Percentiles rank a stretch among this genome's conserved stretches.
Evolutionary conservation across 2,329 filamentous ascomycete genomes (phyloP).

Genomic region (Exophiala aquamarina): DNA sequence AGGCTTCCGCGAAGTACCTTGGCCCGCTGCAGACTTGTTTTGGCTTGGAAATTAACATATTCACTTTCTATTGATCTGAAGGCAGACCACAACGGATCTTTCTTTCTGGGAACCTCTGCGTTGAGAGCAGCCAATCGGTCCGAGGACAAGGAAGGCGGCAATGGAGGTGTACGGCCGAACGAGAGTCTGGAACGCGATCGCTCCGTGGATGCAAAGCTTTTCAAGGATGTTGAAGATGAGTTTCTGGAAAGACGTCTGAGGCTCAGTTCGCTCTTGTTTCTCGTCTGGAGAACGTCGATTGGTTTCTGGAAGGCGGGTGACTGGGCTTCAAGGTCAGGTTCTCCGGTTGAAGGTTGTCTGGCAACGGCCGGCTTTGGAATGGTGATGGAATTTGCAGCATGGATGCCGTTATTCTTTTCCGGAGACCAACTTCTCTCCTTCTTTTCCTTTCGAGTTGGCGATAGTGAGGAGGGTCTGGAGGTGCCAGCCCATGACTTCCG

Average conservation of each 20-base stretch:
- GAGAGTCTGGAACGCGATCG: slow-evolving; percentile 44
- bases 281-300: slow-evolving; percentile 40
- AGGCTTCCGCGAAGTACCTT: slow-evolving; percentile 70
- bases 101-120: slow-evolving; percentile 52
- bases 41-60: slow-evolving; percentile 63
- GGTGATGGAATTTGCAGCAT: slow-evolving; percentile 9
- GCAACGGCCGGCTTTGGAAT: slow-evolving; percentile 14
- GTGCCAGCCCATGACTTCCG: slow-evolving; percentile 51
- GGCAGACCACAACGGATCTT: slow-evolving; percentile 68
- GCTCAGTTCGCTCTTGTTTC: slow-evolving; percentile 34
- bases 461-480: slow-evolving; percentile 47
- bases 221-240: slow-evolving; percentile 41
- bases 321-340: neutral
- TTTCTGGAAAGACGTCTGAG: slow-evolving; percentile 36
- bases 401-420: slow-evolving; percentile 13
- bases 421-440: slow-evolving; percentile 24
- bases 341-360: slow-evolving; percentile 11
- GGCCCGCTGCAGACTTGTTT: slow-evolving; percentile 71
- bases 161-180: slow-evolving; percentile 47
- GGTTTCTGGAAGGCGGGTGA: slow-evolving; percentile 35
- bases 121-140: slow-evolving; percentile 34
- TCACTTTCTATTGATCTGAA: slow-evolving; percentile 70
- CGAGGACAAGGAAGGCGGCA: slow-evolving; percentile 41
- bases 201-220: slow-evolving; percentile 46
- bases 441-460: slow-evolving; percentile 37